These are phyloP conservation scores for Tolypocladium inflatum DNA, from an alignment of 2,329 filamentous ascomycete species.

Conservation along the genomic window DNA sequence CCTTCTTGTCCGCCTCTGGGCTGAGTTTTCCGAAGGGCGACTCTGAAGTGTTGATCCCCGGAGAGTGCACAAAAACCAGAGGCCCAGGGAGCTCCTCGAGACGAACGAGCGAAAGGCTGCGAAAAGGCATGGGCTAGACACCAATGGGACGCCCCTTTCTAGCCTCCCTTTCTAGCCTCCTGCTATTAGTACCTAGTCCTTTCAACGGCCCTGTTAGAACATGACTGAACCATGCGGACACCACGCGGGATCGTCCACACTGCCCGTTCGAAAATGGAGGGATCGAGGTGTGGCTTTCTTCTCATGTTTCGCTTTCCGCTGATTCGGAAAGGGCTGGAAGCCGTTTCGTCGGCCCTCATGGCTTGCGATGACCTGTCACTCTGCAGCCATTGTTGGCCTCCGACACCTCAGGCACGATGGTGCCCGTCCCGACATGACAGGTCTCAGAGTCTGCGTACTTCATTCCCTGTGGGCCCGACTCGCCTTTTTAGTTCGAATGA, in stretches of 20 bases:
- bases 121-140: too few relatives aligned
- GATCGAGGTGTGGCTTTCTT: neutral
- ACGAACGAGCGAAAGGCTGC: neutral
- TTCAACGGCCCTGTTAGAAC: neutral
- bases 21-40: neutral
- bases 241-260: neutral
- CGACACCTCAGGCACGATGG: neutral
- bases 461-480: neutral
- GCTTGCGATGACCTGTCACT: neutral
- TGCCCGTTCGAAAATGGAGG: neutral
- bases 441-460: neutral
- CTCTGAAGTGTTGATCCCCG: neutral
- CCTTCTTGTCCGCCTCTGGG: neutral
- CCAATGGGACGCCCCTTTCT: neutral
- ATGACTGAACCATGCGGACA: neutral
- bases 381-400: neutral
- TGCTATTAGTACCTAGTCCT: neutral
- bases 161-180: neutral
- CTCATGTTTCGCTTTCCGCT: neutral
- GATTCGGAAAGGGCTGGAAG: neutral
- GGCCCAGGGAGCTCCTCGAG: neutral
- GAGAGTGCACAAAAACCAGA: too few relatives aligned
- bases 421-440: slow-evolving; percentile 1
- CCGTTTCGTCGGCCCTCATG: neutral
- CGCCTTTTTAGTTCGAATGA: neutral